Base-by-base conservation (phyloP, 2,329 filamentous ascomycete genomes). In the Lachnellula subtilissima region DNA sequence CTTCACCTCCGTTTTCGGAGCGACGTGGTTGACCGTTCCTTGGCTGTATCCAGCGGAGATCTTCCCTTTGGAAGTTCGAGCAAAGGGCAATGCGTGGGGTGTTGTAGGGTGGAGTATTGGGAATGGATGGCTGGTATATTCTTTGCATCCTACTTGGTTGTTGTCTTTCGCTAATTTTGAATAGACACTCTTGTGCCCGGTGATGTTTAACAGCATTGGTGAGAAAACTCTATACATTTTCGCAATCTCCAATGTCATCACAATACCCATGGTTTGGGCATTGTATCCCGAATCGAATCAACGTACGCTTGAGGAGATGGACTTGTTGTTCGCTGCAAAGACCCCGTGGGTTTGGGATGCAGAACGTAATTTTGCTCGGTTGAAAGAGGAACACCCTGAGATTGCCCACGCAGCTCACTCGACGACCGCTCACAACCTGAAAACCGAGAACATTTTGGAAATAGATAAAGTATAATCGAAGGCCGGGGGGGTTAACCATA, bases 191-290 rank as follows among this genome's bases (percentile, higher is more conserved):
- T 67, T 72, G 23, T 69, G 70, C 28, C 71, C 70, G 1, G 68
- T 70, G 25, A 65, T 72, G 57, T 70, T 89, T 66, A 72, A 76
- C 54, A 74, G 76, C 5, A 82, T 91, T 51, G 78, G 80, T 22
- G 85, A 89, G 60, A 89, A 88, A 65, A 90, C 86, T 0, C 75
- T 90, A 1, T 88, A 89, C 67, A 84, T 91, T 50, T 91, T 91
- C 63, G 88, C 80, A 1, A 83, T 79, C 4, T 82, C 79, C 66
- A 91, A 89, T 65, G 71, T 84, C 8, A 69, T 88, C 32, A 78
- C 80, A 1, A 85, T 91, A 4, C 80, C 85, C 0, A 82, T 89
- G 71, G 64, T 65, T 9, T 91, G 85, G 84, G 84, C 85, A 0
- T 65, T 91, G 0, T 91, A 89, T 55, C 88, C 87, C 0, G 88